Evolutionary conservation across 148 eudicot species (phyloP).

Genomic region (Camellia japonica): DNA sequence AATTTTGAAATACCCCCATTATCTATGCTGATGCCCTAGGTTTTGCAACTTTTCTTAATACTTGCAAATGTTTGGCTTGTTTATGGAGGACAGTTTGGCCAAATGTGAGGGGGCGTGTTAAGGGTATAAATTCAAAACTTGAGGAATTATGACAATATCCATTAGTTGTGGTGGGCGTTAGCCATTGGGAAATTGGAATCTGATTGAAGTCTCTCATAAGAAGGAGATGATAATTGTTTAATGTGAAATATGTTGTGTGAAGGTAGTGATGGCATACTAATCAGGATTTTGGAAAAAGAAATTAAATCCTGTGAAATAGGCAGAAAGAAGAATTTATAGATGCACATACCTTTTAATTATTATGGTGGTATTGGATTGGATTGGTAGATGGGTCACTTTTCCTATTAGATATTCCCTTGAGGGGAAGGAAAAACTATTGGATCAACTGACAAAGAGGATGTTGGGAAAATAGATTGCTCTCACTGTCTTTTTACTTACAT

Average conservation of each 20-base stretch:
- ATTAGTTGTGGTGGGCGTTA: not conserved
- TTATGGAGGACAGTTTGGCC: no score
- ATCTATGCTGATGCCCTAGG: no score
- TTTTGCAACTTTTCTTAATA: no score
- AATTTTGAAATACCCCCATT: no score
- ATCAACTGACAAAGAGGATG: not conserved
- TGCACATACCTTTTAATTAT: not conserved
- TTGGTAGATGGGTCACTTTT: not conserved
- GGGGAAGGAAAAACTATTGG: not conserved
- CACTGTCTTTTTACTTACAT: not conserved
- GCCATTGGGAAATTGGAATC: not conserved
- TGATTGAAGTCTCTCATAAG: not conserved
- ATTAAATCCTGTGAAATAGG: no score
- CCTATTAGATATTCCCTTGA: not conserved
- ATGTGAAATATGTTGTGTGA: not conserved
- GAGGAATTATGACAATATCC: no score
- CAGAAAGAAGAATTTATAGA: not conserved
- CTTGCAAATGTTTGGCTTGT: no score
- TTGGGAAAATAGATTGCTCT: not conserved
- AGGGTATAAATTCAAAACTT: no score
- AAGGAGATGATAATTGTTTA: not conserved
- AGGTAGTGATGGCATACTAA: not conserved
- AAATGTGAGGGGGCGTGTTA: no score
- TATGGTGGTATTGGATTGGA: not conserved
- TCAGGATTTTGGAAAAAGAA: not conserved